Base-by-base conservation (phyloP, 192 early-diverging fungal species). In the Backusella westeae region DNA sequence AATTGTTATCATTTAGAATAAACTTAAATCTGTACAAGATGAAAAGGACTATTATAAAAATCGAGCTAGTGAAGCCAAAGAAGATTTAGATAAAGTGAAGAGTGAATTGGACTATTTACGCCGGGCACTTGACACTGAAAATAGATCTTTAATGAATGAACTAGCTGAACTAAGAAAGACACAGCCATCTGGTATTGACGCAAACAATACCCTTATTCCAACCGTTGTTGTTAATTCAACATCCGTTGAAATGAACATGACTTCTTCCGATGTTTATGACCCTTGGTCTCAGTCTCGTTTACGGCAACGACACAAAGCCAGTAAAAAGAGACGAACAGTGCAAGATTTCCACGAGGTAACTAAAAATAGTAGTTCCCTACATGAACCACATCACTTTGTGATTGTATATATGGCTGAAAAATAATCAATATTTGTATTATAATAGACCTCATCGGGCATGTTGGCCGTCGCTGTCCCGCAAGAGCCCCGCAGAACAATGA, bases 1-100 rank as follows among this genome's bases (percentile, higher is more conserved):
- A 23, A 71, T 21, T 46, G 6, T 32, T 32, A 32, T n/a, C 32
- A 34, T 76, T 19, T 67, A 74, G 66, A 75, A 83, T 35, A 72
- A 72, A 14, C 56, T 78, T 59, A 65, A 63, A 26, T 72, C 68
- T 14, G 59, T 75, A 29, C 73, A 82, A 67, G 59, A 67, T 41
- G 81, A 82, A 75, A 82, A 82, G 42, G 67, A 78, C 23, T 78
- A 78, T 67, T 82, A 82, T 69, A 78, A 78, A 32, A 44, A 35
- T 67, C 69, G 67, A 46, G 81, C 76, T 26, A 75, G 39, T 68
- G 76, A 82, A 67, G 81, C 80, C 14, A 68, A 71, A 41, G 71
- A 74, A 21, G 80, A 78, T 74, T 56, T 81, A 15, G 80, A 77
- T 63, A 63, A 23, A 12, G 56, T 63, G 2, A 63, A 63, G 23